Conservation (phyloP, 2,329 filamentous ascomycete species). For the Colletotrichum siamense region DNA sequence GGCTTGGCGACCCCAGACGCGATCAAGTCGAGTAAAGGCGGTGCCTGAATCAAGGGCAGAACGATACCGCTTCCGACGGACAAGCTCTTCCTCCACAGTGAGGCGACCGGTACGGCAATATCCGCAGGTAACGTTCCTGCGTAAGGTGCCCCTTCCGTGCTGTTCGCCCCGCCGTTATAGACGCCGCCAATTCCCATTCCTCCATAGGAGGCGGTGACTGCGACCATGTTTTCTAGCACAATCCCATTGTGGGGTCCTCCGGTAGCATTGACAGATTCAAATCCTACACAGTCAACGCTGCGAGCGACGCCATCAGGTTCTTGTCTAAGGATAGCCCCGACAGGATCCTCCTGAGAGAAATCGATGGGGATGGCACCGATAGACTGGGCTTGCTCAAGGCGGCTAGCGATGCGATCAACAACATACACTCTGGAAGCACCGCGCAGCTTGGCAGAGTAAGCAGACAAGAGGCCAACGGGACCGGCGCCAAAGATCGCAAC, state of each 20-base stretch:
- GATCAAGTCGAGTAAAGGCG: neutral
- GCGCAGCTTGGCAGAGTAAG: constrained; percentile 28
- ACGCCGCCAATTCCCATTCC: constrained; percentile 28
- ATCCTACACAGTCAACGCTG: constrained; percentile 24
- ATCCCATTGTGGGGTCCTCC: constrained; percentile 12
- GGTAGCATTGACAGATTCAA: constrained; percentile 21
- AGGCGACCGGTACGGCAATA: constrained; percentile 21
- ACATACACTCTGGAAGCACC: constrained; percentile 25
- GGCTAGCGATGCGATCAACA: constrained; percentile 25
- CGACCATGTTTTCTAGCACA: constrained; percentile 18
- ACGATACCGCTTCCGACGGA: neutral
- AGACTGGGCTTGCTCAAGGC: constrained; percentile 22
- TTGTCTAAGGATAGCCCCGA: constrained; percentile 20
- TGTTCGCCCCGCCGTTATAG: constrained; percentile 8
- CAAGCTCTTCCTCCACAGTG: constrained; percentile 20
- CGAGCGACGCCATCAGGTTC: constrained; percentile 22
- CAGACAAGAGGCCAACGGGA: constrained; percentile 64
- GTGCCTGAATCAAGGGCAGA: neutral
- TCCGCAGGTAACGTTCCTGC: constrained; percentile 1
- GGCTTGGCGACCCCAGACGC: neutral
- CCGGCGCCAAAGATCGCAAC: constrained; percentile 69
- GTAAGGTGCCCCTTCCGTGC: constrained; percentile 15
- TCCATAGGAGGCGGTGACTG: constrained; percentile 16
- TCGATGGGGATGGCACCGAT: constrained; percentile 27
- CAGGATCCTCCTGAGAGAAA: constrained; percentile 1